Base-by-base conservation (phyloP, 768 basidiomycete species). In the Boletus fagicola region DNA sequence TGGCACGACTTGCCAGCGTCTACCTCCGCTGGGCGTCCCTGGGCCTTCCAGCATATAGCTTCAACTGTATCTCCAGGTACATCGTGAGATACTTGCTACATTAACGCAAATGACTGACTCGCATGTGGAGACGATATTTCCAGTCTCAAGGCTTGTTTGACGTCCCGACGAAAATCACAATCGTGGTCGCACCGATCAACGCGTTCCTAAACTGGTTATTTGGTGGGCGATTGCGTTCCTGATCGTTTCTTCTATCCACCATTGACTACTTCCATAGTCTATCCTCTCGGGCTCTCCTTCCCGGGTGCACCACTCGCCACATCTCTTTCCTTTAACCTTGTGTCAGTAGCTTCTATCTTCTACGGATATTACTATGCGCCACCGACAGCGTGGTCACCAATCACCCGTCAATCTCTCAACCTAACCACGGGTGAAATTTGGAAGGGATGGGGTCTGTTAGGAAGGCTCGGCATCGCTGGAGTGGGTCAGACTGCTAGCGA, bases 251-350 rank as follows among this genome's bases (percentile, higher is more conserved):
- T 43, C 35, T 43, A 30, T 20, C 60, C 49, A 64, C n/a, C 15
- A 22, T 51, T n/a, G 28, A 30, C 28, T 30, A 20, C 22, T 50
- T 35, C 39, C 20, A 0, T 42, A 73, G 71, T 73, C 1, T 66
- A 81, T 36, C 76, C 83, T 5, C 75, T 97, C 54, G 79, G 89
- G 15, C 77, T 98, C 3, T 95, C 95, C 1, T 99, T 92, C 73
- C 84, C 90, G 51, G 96, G 96, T 15, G 96, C 94, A 4, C 96
- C 96, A 0, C 78, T 98, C 20, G 90, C 95, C 2, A 94, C 94
- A 2, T 86, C 90, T 0, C 79, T 95, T 46, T 90, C 90, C 15
- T 92, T 94, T 75, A 96, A 95, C 69, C 77, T 96, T n/a, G 86
- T 94, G 43, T 77, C 85, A 0, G 52, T 83, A 44, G 68, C 80